Evolutionary conservation across 345 rosid genomes (phyloP), one percentile per base, ranked within the genome.

Genomic region (Limnanthes douglasii): DNA sequence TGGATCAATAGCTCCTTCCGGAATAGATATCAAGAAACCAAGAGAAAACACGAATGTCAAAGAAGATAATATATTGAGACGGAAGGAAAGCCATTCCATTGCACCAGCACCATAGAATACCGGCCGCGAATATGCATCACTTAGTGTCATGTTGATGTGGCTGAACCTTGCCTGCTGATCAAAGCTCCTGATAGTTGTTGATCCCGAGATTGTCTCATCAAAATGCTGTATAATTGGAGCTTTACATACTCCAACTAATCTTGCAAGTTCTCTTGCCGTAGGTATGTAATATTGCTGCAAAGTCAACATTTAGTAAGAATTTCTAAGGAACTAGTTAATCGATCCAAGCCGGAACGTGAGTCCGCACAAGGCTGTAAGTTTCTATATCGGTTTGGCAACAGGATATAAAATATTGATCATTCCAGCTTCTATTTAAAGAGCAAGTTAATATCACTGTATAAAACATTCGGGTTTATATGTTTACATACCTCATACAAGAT

Each of bases 41-140:
- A 82, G 59, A 27, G 72, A 69, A 61, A 54, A 33, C 12, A 53
- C 85, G 54, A 82, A 73, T 5, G 75, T 66, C 3, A 65, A 3
- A 8, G 68, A 46, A 22, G 84, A 69, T 33, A 82, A 43, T 33
- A 77, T 51, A 18, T 82, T 85, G 19, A 82, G 47, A 41, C 85
- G 78, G 51, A 82, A 62, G 59, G 70, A 59, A 25, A 81, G 72
- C 88, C 94, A 82, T 34, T 73, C 74, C 81, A 58, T 77, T 31
- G 76, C 94, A 18, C 31, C 76, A 34, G 40, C 33, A 2, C 42
- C 35, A 38, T 73, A 61, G 34, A 82, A 77, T 22, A 27, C 42
- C 14, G 79, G 70, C 68, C 73, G 60, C 46, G 70, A 62, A 53
- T 53, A 65, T 21, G 53, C 60, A 54, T 82, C 84, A 1, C 35